These are phyloP conservation scores for Chrysanthemum seticuspe DNA, from an alignment of 129 eudicot genomes.

Conservation along the genomic window DNA sequence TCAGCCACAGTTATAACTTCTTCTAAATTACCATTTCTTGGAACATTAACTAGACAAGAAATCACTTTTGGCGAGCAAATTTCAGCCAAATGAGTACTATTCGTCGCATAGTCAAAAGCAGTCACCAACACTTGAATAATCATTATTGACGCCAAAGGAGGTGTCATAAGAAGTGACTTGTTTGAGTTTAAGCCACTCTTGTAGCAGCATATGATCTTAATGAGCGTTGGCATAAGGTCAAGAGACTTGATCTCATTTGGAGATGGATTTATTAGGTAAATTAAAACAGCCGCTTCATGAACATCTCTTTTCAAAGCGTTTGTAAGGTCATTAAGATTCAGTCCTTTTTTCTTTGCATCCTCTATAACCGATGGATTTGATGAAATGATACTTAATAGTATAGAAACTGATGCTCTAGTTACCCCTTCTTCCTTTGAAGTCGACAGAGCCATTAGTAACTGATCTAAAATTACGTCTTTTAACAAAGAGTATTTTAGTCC, in stretches of 20 bases:
- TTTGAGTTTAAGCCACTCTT: conserved; percentile 25
- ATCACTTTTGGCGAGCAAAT: conserved; percentile 65
- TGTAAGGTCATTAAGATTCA: conserved; percentile 56
- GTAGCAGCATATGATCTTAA: conserved; percentile 56
- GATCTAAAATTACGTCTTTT: conserved; percentile 71
- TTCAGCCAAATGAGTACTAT: conserved; percentile 55
- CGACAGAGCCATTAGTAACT: conserved; percentile 63
- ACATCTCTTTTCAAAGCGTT: conserved; percentile 71
- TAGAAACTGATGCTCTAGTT: conserved; percentile 64
- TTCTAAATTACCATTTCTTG: conserved; percentile 49
- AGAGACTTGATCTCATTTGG: conserved; percentile 65
- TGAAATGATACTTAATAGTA: conserved; percentile 61
- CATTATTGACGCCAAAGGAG: conserved; percentile 73
- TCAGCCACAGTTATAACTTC: conserved; percentile 67
- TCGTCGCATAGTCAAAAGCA: conserved; percentile 63
- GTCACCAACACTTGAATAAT: conserved; percentile 72
- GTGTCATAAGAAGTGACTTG: conserved; percentile 47
- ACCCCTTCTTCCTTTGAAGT: conserved; percentile 70
- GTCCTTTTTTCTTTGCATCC: conserved; percentile 66
- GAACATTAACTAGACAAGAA: conserved; percentile 52
- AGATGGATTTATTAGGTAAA: conserved; percentile 66
- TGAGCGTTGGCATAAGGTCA: conserved; percentile 66
- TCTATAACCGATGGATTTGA: conserved; percentile 50
- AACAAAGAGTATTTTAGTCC: conserved; percentile 67
- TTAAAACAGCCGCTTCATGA: conserved; percentile 65